Evolutionary conservation across 2,329 filamentous ascomycete genomes (phyloP), one percentile per base, ranked within the genome.

Genomic region (Fusarium avenaceum): DNA sequence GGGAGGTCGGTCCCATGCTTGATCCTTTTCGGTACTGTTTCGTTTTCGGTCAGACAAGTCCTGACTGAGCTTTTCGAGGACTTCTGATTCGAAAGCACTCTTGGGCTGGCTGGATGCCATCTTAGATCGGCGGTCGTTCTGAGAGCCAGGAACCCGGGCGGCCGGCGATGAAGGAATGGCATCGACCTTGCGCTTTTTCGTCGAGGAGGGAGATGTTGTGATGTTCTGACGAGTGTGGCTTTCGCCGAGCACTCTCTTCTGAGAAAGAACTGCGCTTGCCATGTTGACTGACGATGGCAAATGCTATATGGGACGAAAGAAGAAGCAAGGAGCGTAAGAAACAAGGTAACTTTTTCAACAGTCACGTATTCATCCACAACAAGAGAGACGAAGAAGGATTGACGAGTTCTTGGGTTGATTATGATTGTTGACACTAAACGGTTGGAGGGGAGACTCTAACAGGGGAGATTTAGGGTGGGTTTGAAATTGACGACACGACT

Each of bases 1-100:
- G 0, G 85, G 83, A 7, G 87, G 87, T 2, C 87, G 84, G 46
- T 91, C 90, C 96, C 96, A 99, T 76, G 93, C 87, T 79, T 99
- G 96, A 77, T 98, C 95, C 78, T 90, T 96, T 77, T 99, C 96
- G 3, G 92, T 86, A 79, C 96, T 98, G 79, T 87, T 92, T 74
- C 92, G 86, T 83, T 94, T 97, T 71, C 96, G 84, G 20, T 90
- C 92, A 24, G 88, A 90, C 65, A 98, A 94, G 76, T 97, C 94
- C 80, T 98, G 95, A 65, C 93, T 96, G 80, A 99, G 87, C 83
- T 97, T 97, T 84, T 97, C 95, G 65, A 99, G 85, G 3, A 97
- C 93, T 76, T 97, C 94, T 60, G 92, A 90, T 80, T 98, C 96
- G 77, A 99, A 99, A 56, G 91, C 87, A 77, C 94, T 97, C 82